Base-by-base conservation (phyloP, 2,329 filamentous ascomycete species). In the Scedosporium apiospermum region DNA sequence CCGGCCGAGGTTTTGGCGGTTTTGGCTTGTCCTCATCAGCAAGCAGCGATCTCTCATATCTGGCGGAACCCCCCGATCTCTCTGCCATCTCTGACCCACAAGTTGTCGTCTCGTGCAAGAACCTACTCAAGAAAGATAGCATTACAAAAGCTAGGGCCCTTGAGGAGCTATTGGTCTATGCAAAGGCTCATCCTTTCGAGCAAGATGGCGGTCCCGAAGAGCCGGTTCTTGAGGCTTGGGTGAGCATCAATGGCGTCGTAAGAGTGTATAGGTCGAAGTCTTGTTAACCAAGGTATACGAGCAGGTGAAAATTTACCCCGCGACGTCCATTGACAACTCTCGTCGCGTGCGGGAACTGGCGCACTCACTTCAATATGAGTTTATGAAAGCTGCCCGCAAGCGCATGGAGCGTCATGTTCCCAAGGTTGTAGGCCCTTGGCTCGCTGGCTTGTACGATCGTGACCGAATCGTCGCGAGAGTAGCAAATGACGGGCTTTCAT, bases 131-230 rank as follows among this genome's bases (percentile, higher is more conserved):
- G 77, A 96, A 95, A 75, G 93, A 97, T 76, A 88, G 88, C 69
- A 96, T 87, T 10, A 99, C 95, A 44, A 96, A 96, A 72, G 82
- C 88, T 6, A 96, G 93, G 73, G 93, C 91, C 0, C 78, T 99
- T 30, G 93, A 98, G 68, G 93, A 98, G 61, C 76, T 99, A 21
- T 81, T 91, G 58, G 73, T 82, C 41, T 83, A 89, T 70, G 78
- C 90, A 46, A 79, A 81, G 66, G 74, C 76, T 12, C 82, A 78
- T 73, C 81, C 74, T 51, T 81, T 72, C 71, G 82, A 80, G 65
- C 69, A 80, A 62, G 77, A 81, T 67, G 84, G 82, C 27, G 88
- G 86, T 38, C 78, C 89, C 18, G 92, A 97, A 70, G 90, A 96
- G 68, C 81, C 87, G 10, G 76, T 98, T n/a, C 76, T 98, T 62